Evolutionary conservation across 305 asterid species (phyloP).

Genomic region (Plantago lanceolata): DNA sequence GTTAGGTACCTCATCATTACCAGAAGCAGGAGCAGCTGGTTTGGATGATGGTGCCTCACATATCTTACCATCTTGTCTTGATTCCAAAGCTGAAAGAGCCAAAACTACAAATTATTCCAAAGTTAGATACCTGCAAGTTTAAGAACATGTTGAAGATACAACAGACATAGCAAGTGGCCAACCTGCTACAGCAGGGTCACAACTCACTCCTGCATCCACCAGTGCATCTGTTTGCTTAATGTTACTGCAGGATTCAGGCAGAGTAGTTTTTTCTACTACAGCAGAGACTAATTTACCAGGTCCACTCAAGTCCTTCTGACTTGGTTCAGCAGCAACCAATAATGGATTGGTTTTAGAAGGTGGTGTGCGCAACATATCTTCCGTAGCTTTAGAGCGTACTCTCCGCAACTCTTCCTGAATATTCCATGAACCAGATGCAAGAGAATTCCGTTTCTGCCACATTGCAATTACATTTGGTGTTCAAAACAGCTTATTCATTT

Average conservation of each 20-base stretch:
- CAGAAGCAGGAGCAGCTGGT: slow-evolving; percentile 1
- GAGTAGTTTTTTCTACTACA: slow-evolving; percentile 31
- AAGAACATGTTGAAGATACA: not conserved
- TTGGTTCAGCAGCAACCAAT: slow-evolving; percentile 30
- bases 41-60: slow-evolving; percentile 2
- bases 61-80: slow-evolving; percentile 1
- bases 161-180: not conserved
- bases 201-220: slow-evolving; percentile 39
- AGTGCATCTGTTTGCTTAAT: slow-evolving; percentile 33
- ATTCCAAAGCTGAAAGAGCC: slow-evolving; percentile 4
- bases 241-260: slow-evolving; percentile 28
- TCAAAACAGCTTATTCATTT: not conserved
- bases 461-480: slow-evolving; percentile 22
- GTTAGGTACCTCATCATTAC: slow-evolving; percentile 4
- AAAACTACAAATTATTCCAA: not conserved
- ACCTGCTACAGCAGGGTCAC: slow-evolving; percentile 45
- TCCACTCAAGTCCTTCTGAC: slow-evolving; percentile 28
- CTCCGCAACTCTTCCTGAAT: slow-evolving; percentile 74
- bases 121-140: not conserved
- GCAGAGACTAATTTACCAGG: slow-evolving; percentile 29
- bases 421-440: slow-evolving; percentile 81
- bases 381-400: slow-evolving; percentile 77
- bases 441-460: slow-evolving; percentile 55
- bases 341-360: slow-evolving; percentile 45
- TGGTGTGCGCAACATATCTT: slow-evolving; percentile 61